Evolutionary conservation across 106 monocot species (phyloP).

Genomic region (Gastrodia elata): DNA sequence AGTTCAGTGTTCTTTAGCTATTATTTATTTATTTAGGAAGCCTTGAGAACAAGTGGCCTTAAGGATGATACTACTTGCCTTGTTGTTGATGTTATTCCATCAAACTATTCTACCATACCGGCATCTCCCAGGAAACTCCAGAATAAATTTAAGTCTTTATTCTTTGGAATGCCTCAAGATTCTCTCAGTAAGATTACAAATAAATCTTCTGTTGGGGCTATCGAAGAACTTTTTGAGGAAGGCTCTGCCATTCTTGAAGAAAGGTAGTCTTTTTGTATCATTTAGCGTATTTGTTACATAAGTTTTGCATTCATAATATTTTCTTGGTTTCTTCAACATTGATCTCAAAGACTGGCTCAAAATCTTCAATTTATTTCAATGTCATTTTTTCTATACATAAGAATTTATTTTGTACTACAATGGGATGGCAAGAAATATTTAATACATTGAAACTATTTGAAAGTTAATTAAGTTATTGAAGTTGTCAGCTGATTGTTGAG

Average conservation of each 20-base stretch:
- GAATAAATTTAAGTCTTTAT: constrained; percentile 65
- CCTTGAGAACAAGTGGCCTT: constrained; percentile 80
- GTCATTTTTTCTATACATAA: background rate
- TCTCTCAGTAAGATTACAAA: constrained; percentile 28
- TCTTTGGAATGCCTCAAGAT: constrained; percentile 51
- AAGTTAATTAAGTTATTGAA: background rate
- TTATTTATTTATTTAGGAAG: constrained; percentile 39
- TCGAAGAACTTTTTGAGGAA: constrained; percentile 92
- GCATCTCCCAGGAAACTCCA: constrained; percentile 43
- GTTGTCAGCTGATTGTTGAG: no score
- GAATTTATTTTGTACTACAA: background rate
- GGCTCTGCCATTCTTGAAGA: constrained; percentile 90
- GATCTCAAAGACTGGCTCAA: background rate
- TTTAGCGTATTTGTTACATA: background rate
- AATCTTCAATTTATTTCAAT: background rate
- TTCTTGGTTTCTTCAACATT: background rate
- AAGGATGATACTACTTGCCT: constrained; percentile 98
- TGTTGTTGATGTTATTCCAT: constrained; percentile 79
- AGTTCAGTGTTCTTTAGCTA: constrained; percentile 3
- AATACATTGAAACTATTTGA: background rate
- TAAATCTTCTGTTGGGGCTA: constrained; percentile 54
- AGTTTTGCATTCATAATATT: background rate
- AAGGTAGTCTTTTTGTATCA: constrained; percentile 32
- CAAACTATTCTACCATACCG: constrained; percentile 30
- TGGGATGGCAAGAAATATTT: background rate